Percentiles rank a stretch among this genome's conserved stretches.
Evolutionary conservation across 2,329 filamentous ascomycete genomes (phyloP).

Genomic region (Claviceps sp.): DNA sequence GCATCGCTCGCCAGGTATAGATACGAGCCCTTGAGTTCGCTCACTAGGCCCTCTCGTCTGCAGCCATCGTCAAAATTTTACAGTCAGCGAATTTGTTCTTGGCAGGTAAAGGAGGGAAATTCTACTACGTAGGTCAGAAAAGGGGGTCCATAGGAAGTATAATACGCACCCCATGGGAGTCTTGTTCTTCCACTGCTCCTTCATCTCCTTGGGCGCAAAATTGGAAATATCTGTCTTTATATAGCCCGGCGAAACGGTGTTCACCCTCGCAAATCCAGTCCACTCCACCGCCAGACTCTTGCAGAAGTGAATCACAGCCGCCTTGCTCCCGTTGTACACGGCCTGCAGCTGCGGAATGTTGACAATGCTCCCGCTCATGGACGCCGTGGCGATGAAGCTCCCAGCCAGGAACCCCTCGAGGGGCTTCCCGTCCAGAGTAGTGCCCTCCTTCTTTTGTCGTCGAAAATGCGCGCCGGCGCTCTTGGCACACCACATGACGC

Average conservation of each 20-base stretch:
- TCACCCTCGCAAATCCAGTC: constrained; percentile 60
- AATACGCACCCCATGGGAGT: constrained; percentile 55
- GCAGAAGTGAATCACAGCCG: constrained; percentile 46
- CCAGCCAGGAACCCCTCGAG: constrained; percentile 48
- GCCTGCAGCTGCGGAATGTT: constrained; percentile 66
- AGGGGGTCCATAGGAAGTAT: constrained; percentile 5
- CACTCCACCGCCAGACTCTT: constrained; percentile 64
- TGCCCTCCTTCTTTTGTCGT: constrained; percentile 54
- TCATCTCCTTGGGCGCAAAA: constrained; percentile 52
- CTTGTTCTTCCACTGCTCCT: constrained; percentile 63
- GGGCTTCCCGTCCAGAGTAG: constrained; percentile 46
- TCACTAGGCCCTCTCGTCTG: constrained; percentile 54
- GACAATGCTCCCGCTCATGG: constrained; percentile 65
- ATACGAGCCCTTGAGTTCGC: constrained; percentile 73
- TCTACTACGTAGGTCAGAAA: neutral
- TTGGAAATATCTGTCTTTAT: constrained; percentile 59
- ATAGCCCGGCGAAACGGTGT: constrained; percentile 62
- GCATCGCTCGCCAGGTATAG: constrained; percentile 73
- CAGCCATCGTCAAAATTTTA: neutral
- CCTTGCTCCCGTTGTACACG: constrained; percentile 62
- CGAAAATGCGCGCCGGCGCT: constrained; percentile 57
- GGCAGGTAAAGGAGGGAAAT: neutral
- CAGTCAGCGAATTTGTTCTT: neutral
- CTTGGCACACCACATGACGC: constrained; percentile 64
- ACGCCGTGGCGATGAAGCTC: constrained; percentile 66